Percentiles rank a stretch among this genome's conserved stretches.
Evolutionary conservation across 1,284 basidiomycete species (phyloP).

Genomic region (Ganoderma meredithae): DNA sequence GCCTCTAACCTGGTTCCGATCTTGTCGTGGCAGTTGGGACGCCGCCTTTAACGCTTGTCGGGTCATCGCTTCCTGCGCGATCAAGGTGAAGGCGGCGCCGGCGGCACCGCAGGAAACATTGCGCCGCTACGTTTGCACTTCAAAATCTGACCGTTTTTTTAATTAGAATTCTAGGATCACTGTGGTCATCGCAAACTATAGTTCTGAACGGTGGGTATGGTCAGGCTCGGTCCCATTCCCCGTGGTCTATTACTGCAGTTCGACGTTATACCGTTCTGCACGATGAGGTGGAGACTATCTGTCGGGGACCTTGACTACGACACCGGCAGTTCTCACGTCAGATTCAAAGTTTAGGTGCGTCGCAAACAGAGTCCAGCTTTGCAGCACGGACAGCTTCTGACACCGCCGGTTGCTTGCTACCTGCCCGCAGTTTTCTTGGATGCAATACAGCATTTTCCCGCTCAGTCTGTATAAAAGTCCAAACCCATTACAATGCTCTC

Average conservation of each 20-base stretch:
- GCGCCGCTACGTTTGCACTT: not conserved
- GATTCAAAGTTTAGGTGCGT: not conserved
- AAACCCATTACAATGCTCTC: not conserved
- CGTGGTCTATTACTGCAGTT: not conserved
- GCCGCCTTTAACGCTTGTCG: not conserved
- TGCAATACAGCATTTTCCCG: not conserved
- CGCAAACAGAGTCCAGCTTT: not conserved
- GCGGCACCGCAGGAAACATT: not conserved
- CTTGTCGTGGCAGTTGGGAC: not conserved
- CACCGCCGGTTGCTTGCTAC: not conserved
- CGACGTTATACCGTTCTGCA: not conserved
- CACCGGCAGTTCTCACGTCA: not conserved
- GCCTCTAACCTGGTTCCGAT: not conserved
- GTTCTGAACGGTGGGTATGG: not conserved
- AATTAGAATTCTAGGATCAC: not conserved
- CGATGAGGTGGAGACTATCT: not conserved
- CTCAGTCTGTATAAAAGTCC: not conserved
- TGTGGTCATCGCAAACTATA: not conserved
- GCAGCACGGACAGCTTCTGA: not conserved
- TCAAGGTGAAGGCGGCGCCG: not conserved
- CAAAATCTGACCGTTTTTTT: not conserved
- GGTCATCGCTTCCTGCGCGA: not conserved
- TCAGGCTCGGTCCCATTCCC: not conserved
- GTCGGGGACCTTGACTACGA: not conserved
- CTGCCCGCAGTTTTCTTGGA: not conserved